Evolutionary conservation across 345 rosid genomes (phyloP), one percentile per base, ranked within the genome.

Genomic region (Arabis alpina): DNA sequence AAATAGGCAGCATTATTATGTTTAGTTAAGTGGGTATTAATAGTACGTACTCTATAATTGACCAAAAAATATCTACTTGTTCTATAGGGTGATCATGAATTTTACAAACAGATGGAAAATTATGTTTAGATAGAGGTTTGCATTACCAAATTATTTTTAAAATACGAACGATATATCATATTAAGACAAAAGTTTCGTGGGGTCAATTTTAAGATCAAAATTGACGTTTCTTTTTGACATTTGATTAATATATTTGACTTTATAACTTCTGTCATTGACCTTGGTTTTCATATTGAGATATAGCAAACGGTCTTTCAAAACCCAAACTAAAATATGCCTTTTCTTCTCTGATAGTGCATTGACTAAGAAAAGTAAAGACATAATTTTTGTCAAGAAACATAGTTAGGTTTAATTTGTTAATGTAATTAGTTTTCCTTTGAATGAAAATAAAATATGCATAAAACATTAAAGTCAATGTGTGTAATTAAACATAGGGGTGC

Each of bases 401-500:
- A 11, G 16, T 1, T 39, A 49, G 8, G 37, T 39, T 42, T 56
- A 24, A 10, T 47, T 67, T 13, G 45, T 19, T 44, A 45, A 14
- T 16, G 47, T 32, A 25, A 23, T n/a, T 47, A 10, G 6, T 32
- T 68, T 23, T 24, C 7, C 23, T n/a, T 28, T 28, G 4, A 28
- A 6, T 1, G 2, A 44, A 40, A 40, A 7, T 16, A 23, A 49
- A 3, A 54, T 12, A 36, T 47, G 13, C 41, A 37, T 25, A 10
- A 39, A 49, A 49, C 3, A 39, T 49, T 39, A 58, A 59, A 13
- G 37, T 54, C 7, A 43, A 52, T 2, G n/a, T 43, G 8, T 53
- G 32, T 45, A 32, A 19, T 19, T 19, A 19, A 54, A 10, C 40
- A 54, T 61, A 84, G 85, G 88, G 91, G 1, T 84, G 91, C 27